Evolutionary conservation across 1,139 yeast species (phyloP).

Genomic region (Sugiyamaella sp.): DNA sequence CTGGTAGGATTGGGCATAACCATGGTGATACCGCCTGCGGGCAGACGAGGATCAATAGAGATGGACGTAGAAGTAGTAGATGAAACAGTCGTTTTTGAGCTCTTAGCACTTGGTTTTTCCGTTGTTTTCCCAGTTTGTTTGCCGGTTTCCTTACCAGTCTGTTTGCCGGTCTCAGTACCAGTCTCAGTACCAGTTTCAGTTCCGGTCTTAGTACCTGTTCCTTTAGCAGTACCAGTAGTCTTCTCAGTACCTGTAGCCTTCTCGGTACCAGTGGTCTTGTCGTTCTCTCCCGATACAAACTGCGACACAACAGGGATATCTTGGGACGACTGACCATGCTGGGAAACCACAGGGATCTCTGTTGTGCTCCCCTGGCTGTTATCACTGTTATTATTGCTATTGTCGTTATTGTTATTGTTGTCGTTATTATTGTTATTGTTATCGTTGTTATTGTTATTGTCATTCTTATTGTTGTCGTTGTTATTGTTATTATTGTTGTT

Average conservation of each 20-base stretch:
- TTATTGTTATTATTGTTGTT: slow-evolving; percentile 7
- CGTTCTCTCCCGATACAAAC: not conserved
- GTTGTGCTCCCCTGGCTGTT: not conserved
- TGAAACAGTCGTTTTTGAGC: not conserved
- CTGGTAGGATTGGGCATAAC: slow-evolving; percentile 42
- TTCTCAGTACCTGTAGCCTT: not conserved
- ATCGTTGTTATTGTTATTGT: not conserved
- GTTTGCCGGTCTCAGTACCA: slow-evolving; percentile 6
- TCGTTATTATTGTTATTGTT: slow-evolving; percentile 4
- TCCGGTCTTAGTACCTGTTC: not conserved
- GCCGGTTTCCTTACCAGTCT: not conserved
- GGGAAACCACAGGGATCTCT: slow-evolving; percentile 6
- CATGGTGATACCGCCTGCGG: slow-evolving; percentile 45
- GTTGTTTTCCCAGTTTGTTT: slow-evolving; percentile 4
- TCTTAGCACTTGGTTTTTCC: not conserved
- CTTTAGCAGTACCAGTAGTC: not conserved
- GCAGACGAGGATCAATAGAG: slow-evolving; percentile 41
- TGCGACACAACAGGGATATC: not conserved
- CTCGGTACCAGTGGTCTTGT: not conserved
- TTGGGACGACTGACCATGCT: not conserved
- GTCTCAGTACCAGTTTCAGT: slow-evolving; percentile 5
- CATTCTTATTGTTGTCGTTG: not conserved
- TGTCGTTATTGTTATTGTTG: not conserved
- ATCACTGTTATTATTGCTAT: no score
- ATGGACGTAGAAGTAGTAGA: slow-evolving; percentile 23